Conservation (phyloP, 129 eudicot genomes). For the Flaveria ramosissima region DNA sequence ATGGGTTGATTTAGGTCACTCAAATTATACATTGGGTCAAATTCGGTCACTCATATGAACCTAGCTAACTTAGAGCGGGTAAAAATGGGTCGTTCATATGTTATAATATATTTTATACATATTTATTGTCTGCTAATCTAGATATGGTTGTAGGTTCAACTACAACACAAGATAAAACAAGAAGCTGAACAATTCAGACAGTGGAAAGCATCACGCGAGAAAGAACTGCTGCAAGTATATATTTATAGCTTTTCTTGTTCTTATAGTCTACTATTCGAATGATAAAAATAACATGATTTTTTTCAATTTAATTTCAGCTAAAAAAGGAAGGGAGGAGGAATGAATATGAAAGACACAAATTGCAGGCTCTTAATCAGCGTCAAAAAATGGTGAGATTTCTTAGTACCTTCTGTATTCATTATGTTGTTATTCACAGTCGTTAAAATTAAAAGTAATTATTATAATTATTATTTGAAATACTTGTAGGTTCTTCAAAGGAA, state of each 20-base stretch:
- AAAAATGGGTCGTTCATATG: background rate
- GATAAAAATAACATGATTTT: background rate
- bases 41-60: background rate
- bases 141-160: slow-evolving; percentile 67
- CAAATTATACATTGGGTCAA: background rate
- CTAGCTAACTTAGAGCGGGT: background rate
- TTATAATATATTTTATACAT: background rate
- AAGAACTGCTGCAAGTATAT: slow-evolving; percentile 85
- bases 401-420: slow-evolving; percentile 18
- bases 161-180: slow-evolving; percentile 95
- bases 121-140: slow-evolving; percentile 25
- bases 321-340: slow-evolving; percentile 95
- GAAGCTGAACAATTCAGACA: slow-evolving; percentile 97
- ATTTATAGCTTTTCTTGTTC: background rate
- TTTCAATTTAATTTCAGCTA: slow-evolving; percentile 46
- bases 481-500: slow-evolving; percentile 97
- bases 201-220: slow-evolving; percentile 99
- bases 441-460: background rate
- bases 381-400: slow-evolving; percentile 83
- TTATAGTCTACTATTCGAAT: background rate
- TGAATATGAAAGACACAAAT: slow-evolving; percentile 95
- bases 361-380: slow-evolving; percentile 95
- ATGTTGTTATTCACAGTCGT: slow-evolving; percentile 4
- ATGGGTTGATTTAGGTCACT: background rate
- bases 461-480: background rate